A percentile compares a stretch with the other conserved stretches of the same genome.
phyloP scores from a whole-genome alignment of 495 filamentous ascomycete genomes.

The Aspergillus taichungensis region DNA sequence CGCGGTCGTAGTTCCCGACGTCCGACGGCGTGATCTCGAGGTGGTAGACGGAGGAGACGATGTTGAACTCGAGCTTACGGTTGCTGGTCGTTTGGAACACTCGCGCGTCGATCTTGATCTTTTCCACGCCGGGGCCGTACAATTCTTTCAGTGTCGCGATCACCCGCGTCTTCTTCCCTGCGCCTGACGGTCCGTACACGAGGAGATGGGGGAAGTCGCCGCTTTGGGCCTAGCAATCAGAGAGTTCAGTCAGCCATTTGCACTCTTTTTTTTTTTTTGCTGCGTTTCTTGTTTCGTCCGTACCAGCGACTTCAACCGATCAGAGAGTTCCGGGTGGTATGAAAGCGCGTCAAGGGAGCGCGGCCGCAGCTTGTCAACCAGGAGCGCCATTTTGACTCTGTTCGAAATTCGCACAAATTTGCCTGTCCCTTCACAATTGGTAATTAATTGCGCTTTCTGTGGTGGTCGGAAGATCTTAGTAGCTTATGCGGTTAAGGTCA shows the following conservation, averaged over 20 bases:
- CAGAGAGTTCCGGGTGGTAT: slow-evolving; percentile 84
- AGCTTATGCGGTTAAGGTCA: no score
- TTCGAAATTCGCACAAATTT: no score
- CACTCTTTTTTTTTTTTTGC: not conserved
- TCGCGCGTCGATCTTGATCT: slow-evolving; percentile 94
- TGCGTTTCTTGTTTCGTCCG: slow-evolving; percentile 12
- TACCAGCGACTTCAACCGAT: slow-evolving; percentile 80
- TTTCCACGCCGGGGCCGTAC: slow-evolving; percentile 86
- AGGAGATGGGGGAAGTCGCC: slow-evolving; percentile 96
- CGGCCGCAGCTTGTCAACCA: slow-evolving; percentile 94
- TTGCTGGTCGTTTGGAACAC: slow-evolving; percentile 93
- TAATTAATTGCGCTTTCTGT: no score
- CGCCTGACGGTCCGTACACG: slow-evolving; percentile 91
- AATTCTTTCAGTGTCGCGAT: slow-evolving; percentile 88
- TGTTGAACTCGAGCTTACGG: slow-evolving; percentile 98
- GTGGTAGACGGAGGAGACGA: slow-evolving; percentile 91
- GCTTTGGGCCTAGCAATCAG: slow-evolving; percentile 64
- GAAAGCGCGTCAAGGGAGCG: slow-evolving; percentile 75
- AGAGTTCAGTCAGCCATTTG: slow-evolving; percentile 1
- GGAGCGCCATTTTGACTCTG: slow-evolving; percentile 52
- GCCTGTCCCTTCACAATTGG: no score
- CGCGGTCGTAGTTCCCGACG: slow-evolving; percentile 92
- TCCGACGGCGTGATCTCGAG: slow-evolving; percentile 97
- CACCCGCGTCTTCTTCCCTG: slow-evolving; percentile 95
- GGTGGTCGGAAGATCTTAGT: no score